A percentile compares a stretch with the other conserved stretches of the same genome.
Conservation (phyloP, 306 rosid genomes). For the Dicorynia guianensis region DNA sequence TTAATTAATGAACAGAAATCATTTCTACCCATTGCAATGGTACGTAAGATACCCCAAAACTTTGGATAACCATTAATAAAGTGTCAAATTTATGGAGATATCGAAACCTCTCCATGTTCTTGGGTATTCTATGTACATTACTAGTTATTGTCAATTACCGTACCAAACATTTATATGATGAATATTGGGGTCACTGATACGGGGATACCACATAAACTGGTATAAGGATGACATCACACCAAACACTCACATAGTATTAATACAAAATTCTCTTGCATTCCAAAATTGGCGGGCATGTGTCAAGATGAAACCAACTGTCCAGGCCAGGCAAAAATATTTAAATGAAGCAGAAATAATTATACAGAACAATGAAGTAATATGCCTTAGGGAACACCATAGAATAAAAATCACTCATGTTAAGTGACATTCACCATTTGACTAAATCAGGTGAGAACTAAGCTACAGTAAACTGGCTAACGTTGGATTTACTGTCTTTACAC, state of each 20-base stretch:
- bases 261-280: neutral
- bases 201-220: too few species aligned
- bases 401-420: conserved; percentile 15
- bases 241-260: neutral
- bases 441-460: neutral
- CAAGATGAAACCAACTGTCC: conserved; percentile 25
- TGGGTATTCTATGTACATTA: too few species aligned
- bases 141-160: too few species aligned
- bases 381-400: conserved; percentile 1
- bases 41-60: too few species aligned
- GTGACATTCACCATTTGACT: conserved; percentile 18
- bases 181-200: too few species aligned
- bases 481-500: conserved; percentile 12
- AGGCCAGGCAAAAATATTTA: conserved; percentile 1
- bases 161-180: too few species aligned
- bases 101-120: too few species aligned
- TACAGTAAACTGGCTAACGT: neutral
- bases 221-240: too few species aligned
- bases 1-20: neutral
- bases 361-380: neutral
- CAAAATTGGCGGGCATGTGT: conserved; percentile 4
- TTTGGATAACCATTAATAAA: too few species aligned
- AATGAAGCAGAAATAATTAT: conserved; percentile 23
- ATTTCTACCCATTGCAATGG: neutral
- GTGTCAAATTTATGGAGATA: too few species aligned